Evolutionary conservation across 1,139 yeast species (phyloP).

Genomic region (Chernovozyma aurita): DNA sequence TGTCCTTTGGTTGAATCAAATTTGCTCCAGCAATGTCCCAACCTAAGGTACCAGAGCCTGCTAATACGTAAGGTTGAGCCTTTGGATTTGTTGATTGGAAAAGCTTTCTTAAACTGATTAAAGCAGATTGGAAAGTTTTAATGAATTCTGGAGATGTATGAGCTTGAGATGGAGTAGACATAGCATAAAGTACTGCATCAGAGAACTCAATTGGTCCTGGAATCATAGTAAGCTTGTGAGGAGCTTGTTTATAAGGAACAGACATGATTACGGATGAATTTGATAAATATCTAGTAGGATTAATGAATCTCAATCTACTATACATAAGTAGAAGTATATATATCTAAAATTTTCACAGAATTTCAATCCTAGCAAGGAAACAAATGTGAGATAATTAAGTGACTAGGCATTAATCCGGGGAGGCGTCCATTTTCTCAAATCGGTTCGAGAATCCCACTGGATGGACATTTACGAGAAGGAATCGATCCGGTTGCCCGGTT

Average conservation of each 20-base stretch:
- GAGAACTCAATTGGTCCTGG: slow-evolving; percentile 95
- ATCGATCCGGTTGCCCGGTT: too few species aligned
- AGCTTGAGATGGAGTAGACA: slow-evolving; percentile 81
- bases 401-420: not conserved
- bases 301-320: not conserved
- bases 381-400: not conserved
- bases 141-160: slow-evolving; percentile 91
- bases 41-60: slow-evolving; percentile 94
- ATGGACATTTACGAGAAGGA: too few species aligned
- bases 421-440: too few species aligned
- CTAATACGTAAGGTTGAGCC: slow-evolving; percentile 75
- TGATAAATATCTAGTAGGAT: not conserved
- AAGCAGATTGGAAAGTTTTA: slow-evolving; percentile 63
- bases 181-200: slow-evolving; percentile 73
- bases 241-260: slow-evolving; percentile 38
- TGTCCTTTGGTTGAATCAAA: slow-evolving; percentile 60
- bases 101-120: slow-evolving; percentile 64
- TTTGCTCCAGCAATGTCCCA: slow-evolving; percentile 91
- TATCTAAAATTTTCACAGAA: too few species aligned
- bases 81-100: slow-evolving; percentile 63
- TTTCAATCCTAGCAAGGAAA: not conserved
- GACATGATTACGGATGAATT: slow-evolving; percentile 19
- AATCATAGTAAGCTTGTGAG: slow-evolving; percentile 62
- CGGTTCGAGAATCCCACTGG: too few species aligned
- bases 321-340: not conserved